Conservation (phyloP, 1,284 basidiomycete genomes). For the Neonothopanus nambi region DNA sequence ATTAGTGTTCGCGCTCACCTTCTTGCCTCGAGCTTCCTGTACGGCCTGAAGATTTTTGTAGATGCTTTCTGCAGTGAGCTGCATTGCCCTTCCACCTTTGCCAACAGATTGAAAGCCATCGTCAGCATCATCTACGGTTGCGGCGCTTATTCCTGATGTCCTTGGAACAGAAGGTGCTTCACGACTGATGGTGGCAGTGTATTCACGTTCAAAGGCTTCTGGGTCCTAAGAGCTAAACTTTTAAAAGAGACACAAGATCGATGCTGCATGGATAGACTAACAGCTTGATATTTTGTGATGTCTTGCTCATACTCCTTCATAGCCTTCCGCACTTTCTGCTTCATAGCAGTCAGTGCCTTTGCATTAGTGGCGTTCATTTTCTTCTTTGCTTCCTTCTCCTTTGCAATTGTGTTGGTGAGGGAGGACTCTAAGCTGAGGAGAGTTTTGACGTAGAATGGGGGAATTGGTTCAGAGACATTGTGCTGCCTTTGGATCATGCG, state of each 20-base stretch:
- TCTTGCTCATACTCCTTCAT: constrained; percentile 88
- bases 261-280: constrained; percentile 35
- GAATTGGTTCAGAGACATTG: constrained; percentile 84
- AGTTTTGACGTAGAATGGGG: constrained; percentile 84
- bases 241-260: constrained; percentile 1
- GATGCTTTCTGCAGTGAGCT: constrained; percentile 86
- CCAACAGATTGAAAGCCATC: constrained; percentile 93
- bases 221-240: constrained; percentile 65
- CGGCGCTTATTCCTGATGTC: constrained; percentile 21
- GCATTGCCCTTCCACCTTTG: constrained; percentile 84
- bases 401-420: constrained; percentile 73
- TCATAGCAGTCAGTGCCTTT: constrained; percentile 94
- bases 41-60: constrained; percentile 93
- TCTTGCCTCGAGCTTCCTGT: constrained; percentile 95
- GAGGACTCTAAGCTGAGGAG: constrained; percentile 79
- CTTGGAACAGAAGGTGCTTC: constrained; percentile 39
- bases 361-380: constrained; percentile 97
- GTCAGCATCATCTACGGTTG: constrained; percentile 48
- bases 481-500: constrained; percentile 91
- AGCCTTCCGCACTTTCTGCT: constrained; percentile 95
- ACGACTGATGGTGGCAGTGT: constrained; percentile 53
- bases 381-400: constrained; percentile 91
- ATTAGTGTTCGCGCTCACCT: constrained; percentile 51
- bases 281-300: constrained; percentile 79
- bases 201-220: constrained; percentile 84